phyloP scores from a whole-genome alignment of 257 asterid species.

The Avicennia marina region DNA sequence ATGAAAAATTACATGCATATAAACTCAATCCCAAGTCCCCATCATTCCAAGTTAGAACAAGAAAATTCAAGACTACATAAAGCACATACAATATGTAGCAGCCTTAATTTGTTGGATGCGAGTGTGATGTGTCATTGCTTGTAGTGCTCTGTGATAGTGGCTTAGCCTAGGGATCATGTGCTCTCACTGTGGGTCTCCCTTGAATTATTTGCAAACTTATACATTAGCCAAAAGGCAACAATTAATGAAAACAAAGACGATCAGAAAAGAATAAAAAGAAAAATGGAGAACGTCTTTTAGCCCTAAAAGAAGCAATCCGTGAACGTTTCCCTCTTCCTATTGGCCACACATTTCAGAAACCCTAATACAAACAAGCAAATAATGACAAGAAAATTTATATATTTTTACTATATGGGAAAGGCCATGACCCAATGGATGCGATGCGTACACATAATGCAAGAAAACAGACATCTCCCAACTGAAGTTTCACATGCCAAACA shows the following conservation, averaged over 20 bases:
- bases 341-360: constrained; percentile 19
- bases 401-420: neutral
- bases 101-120: constrained; percentile 16
- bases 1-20: neutral
- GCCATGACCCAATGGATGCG: constrained; percentile 19
- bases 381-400: constrained; percentile 10
- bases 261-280: constrained; percentile 1
- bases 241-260: constrained; percentile 5
- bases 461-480: constrained; percentile 23
- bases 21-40: neutral
- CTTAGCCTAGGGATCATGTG: constrained; percentile 13
- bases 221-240: neutral
- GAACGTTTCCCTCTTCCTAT: constrained; percentile 8
- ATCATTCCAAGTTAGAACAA: constrained; percentile 9
- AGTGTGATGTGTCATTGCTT: constrained; percentile 16
- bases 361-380: constrained; percentile 7
- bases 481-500: constrained; percentile 48
- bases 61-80: constrained; percentile 13
- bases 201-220: constrained; percentile 17
- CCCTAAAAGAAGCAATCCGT: constrained; percentile 23
- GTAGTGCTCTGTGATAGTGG: constrained; percentile 2
- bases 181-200: constrained; percentile 15
- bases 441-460: constrained; percentile 21
- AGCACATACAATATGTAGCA: constrained; percentile 2
- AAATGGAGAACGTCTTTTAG: neutral